phyloP scores from a whole-genome alignment of 371 early-diverging fungal genomes.

The Apophysomyces elegans region DNA sequence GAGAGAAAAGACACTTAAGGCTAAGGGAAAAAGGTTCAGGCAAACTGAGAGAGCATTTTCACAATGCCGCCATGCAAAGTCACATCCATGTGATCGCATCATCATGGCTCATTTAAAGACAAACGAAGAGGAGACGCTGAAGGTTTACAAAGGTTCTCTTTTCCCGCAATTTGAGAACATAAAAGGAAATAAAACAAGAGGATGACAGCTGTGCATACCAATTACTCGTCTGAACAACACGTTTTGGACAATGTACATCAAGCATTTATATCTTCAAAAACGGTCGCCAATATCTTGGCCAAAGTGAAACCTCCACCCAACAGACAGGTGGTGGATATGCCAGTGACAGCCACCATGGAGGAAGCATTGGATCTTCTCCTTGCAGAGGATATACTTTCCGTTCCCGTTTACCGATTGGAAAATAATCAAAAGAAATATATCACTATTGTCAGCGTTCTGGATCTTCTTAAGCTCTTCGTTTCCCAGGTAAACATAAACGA shows the following conservation, averaged over 20 bases:
- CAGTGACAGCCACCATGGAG: constrained; percentile 58
- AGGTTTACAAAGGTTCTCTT: neutral
- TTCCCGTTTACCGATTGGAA: constrained; percentile 56
- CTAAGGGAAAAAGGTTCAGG: neutral
- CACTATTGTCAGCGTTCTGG: constrained; percentile 60
- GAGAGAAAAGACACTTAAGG: neutral
- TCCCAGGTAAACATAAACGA: constrained; percentile 32
- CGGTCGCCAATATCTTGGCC: constrained; percentile 50
- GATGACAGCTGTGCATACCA: neutral
- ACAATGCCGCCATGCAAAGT: neutral
- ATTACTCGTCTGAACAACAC: neutral
- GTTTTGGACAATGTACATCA: constrained; percentile 17
- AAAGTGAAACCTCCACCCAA: constrained; percentile 40
- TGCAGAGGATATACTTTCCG: constrained; percentile 59
- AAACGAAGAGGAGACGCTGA: neutral
- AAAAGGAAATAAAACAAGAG: neutral
- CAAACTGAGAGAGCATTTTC: constrained; percentile 12
- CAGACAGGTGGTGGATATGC: constrained; percentile 56
- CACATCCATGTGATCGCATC: constrained; percentile 10
- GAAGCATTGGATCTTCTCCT: constrained; percentile 61
- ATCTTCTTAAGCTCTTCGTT: constrained; percentile 53
- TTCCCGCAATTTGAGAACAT: neutral
- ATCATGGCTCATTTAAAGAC: neutral
- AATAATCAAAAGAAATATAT: constrained; percentile 52
- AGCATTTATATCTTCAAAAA: constrained; percentile 46